A percentile compares a stretch with the other conserved stretches of the same genome.
These are phyloP conservation scores for Geosmithia flava DNA, from an alignment of 2,329 filamentous ascomycete genomes.

Conservation along the genomic window DNA sequence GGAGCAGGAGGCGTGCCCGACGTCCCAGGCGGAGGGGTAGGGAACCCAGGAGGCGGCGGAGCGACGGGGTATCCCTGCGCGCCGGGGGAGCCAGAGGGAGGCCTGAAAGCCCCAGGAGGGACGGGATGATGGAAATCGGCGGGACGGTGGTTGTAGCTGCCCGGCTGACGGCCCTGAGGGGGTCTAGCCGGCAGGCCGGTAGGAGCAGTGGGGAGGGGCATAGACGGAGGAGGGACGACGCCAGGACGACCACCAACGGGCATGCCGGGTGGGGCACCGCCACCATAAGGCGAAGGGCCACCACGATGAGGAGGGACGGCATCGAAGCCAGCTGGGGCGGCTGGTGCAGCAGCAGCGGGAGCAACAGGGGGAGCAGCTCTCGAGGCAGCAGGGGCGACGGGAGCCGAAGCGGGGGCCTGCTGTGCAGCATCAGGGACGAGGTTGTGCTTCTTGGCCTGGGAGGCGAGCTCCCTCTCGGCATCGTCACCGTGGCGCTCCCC, in stretches of 20 bases:
- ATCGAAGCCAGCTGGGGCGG: slow-evolving; percentile 18
- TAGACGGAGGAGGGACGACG: slow-evolving; percentile 14
- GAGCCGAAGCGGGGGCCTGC: too few species aligned
- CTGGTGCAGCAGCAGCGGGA: slow-evolving; percentile 1
- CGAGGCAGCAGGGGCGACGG: slow-evolving; percentile 37
- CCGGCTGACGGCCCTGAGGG: slow-evolving; percentile 25
- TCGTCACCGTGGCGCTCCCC: slow-evolving; percentile 91
- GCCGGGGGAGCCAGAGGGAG: slow-evolving; percentile 22
- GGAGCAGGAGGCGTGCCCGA: slow-evolving; percentile 21
- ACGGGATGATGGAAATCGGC: slow-evolving; percentile 35
- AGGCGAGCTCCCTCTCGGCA: slow-evolving; percentile 82
- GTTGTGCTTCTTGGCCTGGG: slow-evolving; percentile 88
- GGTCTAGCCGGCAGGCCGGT: slow-evolving; percentile 37
- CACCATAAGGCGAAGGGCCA: slow-evolving; percentile 19
- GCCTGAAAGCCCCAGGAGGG: slow-evolving; percentile 18
- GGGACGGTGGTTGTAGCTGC: slow-evolving; percentile 30
- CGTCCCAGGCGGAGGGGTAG: slow-evolving; percentile 17
- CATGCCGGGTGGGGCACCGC: slow-evolving; percentile 5
- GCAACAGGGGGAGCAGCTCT: slow-evolving; percentile 6
- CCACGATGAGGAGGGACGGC: slow-evolving; percentile 11
- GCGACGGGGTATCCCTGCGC: slow-evolving; percentile 21
- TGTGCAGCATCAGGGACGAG: slow-evolving; percentile 74
- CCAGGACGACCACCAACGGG: too few species aligned
- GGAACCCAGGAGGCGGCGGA: slow-evolving; percentile 15
- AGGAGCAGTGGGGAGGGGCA: slow-evolving; percentile 33